Percentiles rank a stretch among this genome's conserved stretches.
Evolutionary conservation across 1,139 yeast genomes (phyloP).

Genomic region (Yamadazyma aaseri): DNA sequence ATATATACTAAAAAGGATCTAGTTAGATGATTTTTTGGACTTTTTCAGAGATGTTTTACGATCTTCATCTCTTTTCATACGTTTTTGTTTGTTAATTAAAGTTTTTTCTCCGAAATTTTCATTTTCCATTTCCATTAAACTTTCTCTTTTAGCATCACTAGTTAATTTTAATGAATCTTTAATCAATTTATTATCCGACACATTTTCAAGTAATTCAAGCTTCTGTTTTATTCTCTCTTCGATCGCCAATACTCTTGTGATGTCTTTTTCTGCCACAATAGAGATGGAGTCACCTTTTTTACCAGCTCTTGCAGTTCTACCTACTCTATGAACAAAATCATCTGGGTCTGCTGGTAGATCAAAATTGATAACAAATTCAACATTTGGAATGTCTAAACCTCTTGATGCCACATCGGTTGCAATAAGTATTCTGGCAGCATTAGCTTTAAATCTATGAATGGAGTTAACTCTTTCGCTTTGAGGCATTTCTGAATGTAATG

Average conservation of each 20-base stretch:
- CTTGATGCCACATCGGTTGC: conserved; percentile 97
- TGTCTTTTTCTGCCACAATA: conserved; percentile 82
- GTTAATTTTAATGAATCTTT: conserved; percentile 66
- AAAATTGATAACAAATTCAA: conserved; percentile 82
- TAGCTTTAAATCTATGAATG: conserved; percentile 87
- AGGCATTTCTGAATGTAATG: conserved; percentile 93
- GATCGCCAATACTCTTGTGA: conserved; percentile 75
- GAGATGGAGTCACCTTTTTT: conserved; percentile 57
- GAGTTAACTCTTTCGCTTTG: conserved; percentile 90
- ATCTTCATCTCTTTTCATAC: conserved; percentile 14
- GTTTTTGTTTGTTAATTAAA: conserved; percentile 51
- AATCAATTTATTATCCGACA: conserved; percentile 75
- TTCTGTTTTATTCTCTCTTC: conserved; percentile 81
- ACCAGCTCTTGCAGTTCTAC: conserved; percentile 99
- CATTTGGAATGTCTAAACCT: conserved; percentile 95
- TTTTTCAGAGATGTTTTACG: conserved; percentile 5
- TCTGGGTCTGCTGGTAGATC: conserved; percentile 97
- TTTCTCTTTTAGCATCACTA: conserved; percentile 84
- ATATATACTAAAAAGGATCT: neutral
- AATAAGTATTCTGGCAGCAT: conserved; percentile 85
- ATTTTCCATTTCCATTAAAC: conserved; percentile 89
- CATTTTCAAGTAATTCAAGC: conserved; percentile 68
- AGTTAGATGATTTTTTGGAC: neutral
- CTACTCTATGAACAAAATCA: conserved; percentile 96
- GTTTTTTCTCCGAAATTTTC: conserved; percentile 81